phyloP scores from a whole-genome alignment of 441 rosid genomes.

The Biscutella auriculata region DNA sequence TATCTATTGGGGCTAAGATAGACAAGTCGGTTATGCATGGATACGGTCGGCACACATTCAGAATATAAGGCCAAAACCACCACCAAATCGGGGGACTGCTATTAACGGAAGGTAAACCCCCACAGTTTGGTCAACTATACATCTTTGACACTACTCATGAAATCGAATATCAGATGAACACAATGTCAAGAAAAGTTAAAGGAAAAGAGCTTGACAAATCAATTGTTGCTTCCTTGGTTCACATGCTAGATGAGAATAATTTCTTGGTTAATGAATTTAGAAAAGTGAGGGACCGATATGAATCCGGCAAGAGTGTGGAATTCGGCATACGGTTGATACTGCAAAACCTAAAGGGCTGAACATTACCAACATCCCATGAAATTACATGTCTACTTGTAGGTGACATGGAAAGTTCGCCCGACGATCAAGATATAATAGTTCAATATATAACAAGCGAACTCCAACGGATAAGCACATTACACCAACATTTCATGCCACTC shows the following conservation, averaged over 20 bases:
- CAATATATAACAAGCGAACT: neutral
- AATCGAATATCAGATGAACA: neutral
- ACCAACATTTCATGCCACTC: neutral
- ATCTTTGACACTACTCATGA: constrained; percentile 1
- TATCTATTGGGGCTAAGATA: constrained; percentile 4
- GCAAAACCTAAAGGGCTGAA: no score
- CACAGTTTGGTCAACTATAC: constrained; percentile 6
- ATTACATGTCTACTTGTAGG: constrained; percentile 2
- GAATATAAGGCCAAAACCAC: constrained; percentile 7
- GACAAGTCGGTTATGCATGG: neutral
- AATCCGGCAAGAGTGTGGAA: neutral
- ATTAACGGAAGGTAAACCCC: neutral
- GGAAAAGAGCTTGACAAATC: neutral
- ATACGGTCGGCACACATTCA: neutral
- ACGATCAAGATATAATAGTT: neutral
- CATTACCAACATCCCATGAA: neutral
- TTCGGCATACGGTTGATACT: neutral
- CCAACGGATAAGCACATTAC: neutral
- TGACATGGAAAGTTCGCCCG: neutral
- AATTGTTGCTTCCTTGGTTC: neutral
- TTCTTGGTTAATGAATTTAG: neutral
- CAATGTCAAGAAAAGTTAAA: neutral
- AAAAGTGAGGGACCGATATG: constrained; percentile 8
- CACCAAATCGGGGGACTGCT: constrained; percentile 8
- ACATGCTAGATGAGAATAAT: constrained; percentile 6